Base-by-base conservation (phyloP, 768 basidiomycete species). In the Holtermanniella nyarrowii region DNA sequence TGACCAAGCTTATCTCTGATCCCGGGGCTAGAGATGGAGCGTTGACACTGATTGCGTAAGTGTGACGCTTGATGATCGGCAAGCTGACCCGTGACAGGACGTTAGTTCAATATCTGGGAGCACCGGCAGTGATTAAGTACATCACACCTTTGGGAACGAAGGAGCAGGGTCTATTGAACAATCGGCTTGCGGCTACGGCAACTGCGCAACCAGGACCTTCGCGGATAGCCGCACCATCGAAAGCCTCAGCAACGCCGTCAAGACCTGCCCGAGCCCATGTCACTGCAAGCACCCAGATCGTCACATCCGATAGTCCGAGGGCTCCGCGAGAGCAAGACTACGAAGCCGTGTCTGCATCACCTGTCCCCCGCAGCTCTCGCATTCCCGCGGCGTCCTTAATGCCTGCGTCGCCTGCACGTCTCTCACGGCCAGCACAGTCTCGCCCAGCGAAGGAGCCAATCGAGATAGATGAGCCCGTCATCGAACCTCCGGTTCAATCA, bases 11-110 rank as follows among this genome's bases (percentile, higher is more conserved):
- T 48, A 56, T 65, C 68, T 88, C 87, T 66, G 93, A 97, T 70
- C 81, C 86, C 1, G 77, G 80, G 51, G 88, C 90, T 42, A 80
- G 91, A 11, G 91, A 86, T 63, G 88, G 91, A 5, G 86, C 88
- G 3, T 76, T 97, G 31, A 78, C 80, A 26, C 78, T 82, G 37
- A 75, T 97, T 46, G 84, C 89, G 89, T 85, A 65, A 63, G 76
- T 73, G n/a, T 0, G 13, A 12, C 12, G 5, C 20, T 26, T 16
- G 20, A 24, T 22, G n/a, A 1, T 21, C 3, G 5, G 12, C 31
- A 37, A 37, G 23, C 26, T 20, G 14, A 22, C 21, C 14, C 25
- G 1, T 48, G n/a, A 48, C 44, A 4, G 24, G 55, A 37, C 31
- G 31, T 16, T 37, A 16, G 31, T 37, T 7, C 31, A 37, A 16